phyloP scores from a whole-genome alignment of 2,329 filamentous ascomycete species.

The Pseudocercospora crystallina region DNA sequence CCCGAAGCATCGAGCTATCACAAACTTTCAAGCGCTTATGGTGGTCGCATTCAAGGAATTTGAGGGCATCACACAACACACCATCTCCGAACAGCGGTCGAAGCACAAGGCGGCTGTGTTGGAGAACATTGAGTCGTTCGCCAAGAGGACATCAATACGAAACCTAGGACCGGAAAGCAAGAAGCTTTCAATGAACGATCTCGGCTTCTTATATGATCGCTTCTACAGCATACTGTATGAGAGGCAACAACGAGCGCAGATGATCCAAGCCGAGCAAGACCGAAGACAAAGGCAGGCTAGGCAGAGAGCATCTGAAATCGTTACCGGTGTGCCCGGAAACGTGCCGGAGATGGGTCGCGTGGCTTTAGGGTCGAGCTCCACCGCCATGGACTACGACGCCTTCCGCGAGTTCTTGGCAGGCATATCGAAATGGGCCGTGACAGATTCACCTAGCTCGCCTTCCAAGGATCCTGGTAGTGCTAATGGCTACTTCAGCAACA shows the following conservation, averaged over 20 bases:
- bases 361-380: constrained; percentile 83
- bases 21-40: constrained; percentile 96
- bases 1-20: constrained; percentile 88
- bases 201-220: constrained; percentile 87
- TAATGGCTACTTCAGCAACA: constrained; percentile 58
- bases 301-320: constrained; percentile 51
- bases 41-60: constrained; percentile 99
- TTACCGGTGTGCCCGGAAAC: constrained; percentile 48
- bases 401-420: constrained; percentile 88
- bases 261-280: constrained; percentile 69
- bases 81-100: constrained; percentile 80
- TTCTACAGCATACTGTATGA: constrained; percentile 94
- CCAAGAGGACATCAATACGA: constrained; percentile 91
- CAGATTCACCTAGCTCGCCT: constrained; percentile 71
- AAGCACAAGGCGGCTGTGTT: constrained; percentile 95
- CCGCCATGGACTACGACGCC: constrained; percentile 94
- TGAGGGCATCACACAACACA: constrained; percentile 88
- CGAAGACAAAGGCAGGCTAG: constrained; percentile 63
- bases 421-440: constrained; percentile 89
- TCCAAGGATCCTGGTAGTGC: constrained; percentile 52
- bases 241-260: constrained; percentile 76
- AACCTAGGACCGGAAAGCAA: constrained; percentile 97
- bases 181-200: constrained; percentile 77
- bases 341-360: constrained; percentile 79
- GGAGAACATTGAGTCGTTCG: constrained; percentile 94